phyloP scores from a whole-genome alignment of 2,329 filamentous ascomycete genomes.

The Cadophora luteo-olivacea region DNA sequence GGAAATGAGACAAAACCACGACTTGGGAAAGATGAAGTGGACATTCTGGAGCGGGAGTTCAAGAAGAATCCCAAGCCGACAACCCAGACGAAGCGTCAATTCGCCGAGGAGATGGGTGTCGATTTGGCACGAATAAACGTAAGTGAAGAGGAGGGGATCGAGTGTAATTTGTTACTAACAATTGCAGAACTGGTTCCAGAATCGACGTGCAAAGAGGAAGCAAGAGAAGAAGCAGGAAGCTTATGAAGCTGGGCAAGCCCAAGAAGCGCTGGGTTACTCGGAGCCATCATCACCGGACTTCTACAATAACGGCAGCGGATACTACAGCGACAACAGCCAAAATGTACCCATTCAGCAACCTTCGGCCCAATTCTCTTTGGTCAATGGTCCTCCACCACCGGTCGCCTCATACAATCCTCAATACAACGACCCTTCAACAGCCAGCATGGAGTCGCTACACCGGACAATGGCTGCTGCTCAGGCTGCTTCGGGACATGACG shows the following conservation, averaged over 20 bases:
- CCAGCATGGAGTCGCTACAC: conserved; percentile 41
- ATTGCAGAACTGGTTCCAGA: conserved; percentile 74
- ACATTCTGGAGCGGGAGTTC: conserved; percentile 65
- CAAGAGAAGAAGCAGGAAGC: conserved; percentile 64
- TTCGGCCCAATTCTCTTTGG: conserved; percentile 29
- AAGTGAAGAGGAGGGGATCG: conserved; percentile 54
- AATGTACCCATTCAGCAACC: conserved; percentile 28
- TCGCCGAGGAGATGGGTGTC: conserved; percentile 67
- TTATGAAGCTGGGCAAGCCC: conserved; percentile 52
- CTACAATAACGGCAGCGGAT: conserved; percentile 30
- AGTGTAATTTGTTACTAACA: conserved; percentile 31
- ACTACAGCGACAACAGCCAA: conserved; percentile 30
- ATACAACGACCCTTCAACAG: conserved; percentile 38
- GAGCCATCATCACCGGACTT: conserved; percentile 42
- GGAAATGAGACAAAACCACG: conserved; percentile 45
- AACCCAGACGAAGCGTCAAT: conserved; percentile 64
- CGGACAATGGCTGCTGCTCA: conserved; percentile 39
- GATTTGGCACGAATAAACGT: conserved; percentile 70
- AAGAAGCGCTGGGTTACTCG: conserved; percentile 38
- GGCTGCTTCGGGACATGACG: conserved; percentile 31
- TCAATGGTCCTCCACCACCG: conserved; percentile 36
- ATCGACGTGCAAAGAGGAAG: conserved; percentile 59
- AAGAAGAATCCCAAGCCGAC: conserved; percentile 69
- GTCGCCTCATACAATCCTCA: conserved; percentile 40
- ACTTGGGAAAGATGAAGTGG: conserved; percentile 64